Conservation (phyloP, 2,329 filamentous ascomycete genomes). For the Pseudonectria buxi region DNA sequence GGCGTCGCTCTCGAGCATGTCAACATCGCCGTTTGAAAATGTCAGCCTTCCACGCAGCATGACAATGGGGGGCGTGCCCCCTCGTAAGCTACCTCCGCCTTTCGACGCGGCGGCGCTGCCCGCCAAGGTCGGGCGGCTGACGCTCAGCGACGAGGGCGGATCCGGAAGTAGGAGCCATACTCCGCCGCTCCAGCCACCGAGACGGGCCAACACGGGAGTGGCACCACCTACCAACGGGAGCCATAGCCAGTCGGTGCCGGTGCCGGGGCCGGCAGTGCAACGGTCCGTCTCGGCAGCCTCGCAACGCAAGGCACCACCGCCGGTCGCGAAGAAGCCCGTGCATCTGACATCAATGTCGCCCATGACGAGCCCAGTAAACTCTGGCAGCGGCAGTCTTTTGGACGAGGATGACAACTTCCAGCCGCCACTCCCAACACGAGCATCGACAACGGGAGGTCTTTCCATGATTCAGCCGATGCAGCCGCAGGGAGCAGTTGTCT, state of each 20-base stretch:
- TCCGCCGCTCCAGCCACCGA: constrained; percentile 40
- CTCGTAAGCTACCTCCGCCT: constrained; percentile 46
- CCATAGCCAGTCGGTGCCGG: constrained; percentile 22
- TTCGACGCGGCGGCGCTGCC: constrained; percentile 41
- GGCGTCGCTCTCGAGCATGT: constrained; percentile 49
- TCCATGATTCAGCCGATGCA: constrained; percentile 8
- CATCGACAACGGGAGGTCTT: constrained; percentile 11
- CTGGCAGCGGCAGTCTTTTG: constrained; percentile 6
- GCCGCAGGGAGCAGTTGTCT: constrained; percentile 6
- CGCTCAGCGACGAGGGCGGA: constrained; percentile 34
- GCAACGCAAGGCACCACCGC: constrained; percentile 41
- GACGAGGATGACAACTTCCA: constrained; percentile 17
- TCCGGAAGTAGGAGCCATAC: constrained; percentile 23
- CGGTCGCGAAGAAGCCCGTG: constrained; percentile 57
- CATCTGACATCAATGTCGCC: constrained; percentile 36
- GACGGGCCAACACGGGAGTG: constrained; percentile 30
- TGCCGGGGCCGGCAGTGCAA: constrained; percentile 17
- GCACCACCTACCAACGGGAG: constrained; percentile 1
- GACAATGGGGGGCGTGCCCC: constrained; percentile 36
- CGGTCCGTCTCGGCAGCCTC: constrained; percentile 31
- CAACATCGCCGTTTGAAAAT: constrained; percentile 54
- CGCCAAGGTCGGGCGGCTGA: constrained; percentile 39
- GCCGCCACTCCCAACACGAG: constrained; percentile 18
- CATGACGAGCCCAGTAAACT: constrained; percentile 12
- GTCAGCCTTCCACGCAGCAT: constrained; percentile 43